Evolutionary conservation across 306 rosid genomes (phyloP).

Genomic region (Macrotyloma uniflorum): DNA sequence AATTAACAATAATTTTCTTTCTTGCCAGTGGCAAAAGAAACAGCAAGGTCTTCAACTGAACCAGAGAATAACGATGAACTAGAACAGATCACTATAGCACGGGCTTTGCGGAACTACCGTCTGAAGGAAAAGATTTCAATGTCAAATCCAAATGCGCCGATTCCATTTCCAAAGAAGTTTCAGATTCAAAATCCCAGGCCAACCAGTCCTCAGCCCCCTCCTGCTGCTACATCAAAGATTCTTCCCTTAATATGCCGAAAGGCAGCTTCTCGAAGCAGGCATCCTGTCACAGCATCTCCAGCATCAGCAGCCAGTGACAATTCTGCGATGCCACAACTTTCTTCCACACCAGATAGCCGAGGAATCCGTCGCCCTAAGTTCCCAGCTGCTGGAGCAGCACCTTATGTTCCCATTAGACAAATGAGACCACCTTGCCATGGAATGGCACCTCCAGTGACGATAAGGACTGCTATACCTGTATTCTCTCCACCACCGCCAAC

Average conservation of each 20-base stretch:
- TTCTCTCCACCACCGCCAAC: constrained; percentile 81
- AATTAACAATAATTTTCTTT: constrained; percentile 39
- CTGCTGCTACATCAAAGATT: constrained; percentile 76
- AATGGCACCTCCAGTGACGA: constrained; percentile 87
- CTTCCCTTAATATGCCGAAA: constrained; percentile 87
- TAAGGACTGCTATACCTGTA: constrained; percentile 83
- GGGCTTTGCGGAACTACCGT: constrained; percentile 79
- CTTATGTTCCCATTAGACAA: constrained; percentile 86
- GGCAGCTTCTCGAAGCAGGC: constrained; percentile 60
- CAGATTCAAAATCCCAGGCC: constrained; percentile 75
- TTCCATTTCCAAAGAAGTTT: constrained; percentile 76
- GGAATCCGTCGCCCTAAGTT: constrained; percentile 63
- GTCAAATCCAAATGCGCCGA: constrained; percentile 68
- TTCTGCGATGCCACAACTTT: constrained; percentile 37
- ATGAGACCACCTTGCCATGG: constrained; percentile 83
- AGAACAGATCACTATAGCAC: constrained; percentile 94
- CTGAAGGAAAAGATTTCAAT: constrained; percentile 77
- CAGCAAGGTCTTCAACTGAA: constrained; percentile 86
- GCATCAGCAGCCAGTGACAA: constrained; percentile 43
- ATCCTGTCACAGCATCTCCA: constrained; percentile 24
- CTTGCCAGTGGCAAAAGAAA: constrained; percentile 84
- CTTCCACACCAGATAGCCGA: constrained; percentile 55
- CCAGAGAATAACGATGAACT: constrained; percentile 85
- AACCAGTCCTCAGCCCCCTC: constrained; percentile 84
- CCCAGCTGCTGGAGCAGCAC: constrained; percentile 81